Percentiles rank a stretch among this genome's conserved stretches.
These are phyloP conservation scores for Sphagnum tenellum DNA, from an alignment of 225 moss, liverwort and hornwort species.

Conservation along the genomic window DNA sequence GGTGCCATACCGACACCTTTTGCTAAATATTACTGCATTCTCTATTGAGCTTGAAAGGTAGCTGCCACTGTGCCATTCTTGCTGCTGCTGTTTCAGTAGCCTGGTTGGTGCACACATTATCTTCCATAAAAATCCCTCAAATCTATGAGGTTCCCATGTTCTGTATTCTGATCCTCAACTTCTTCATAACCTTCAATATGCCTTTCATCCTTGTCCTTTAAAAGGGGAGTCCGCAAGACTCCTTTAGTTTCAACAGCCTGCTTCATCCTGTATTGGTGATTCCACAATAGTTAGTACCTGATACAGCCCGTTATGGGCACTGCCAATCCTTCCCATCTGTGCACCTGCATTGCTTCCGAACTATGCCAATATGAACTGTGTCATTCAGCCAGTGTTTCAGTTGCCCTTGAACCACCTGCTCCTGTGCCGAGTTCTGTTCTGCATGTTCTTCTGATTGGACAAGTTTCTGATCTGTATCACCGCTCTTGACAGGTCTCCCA, in stretches of 20 bases:
- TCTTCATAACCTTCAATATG: too few relatives aligned
- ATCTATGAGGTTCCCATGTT: too few relatives aligned
- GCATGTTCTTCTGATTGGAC: slow-evolving; percentile 18
- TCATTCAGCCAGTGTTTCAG: slow-evolving; percentile 42
- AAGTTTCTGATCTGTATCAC: slow-evolving; percentile 1
- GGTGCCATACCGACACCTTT: too few relatives aligned
- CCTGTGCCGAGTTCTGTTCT: slow-evolving; percentile 12
- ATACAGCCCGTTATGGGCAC: slow-evolving; percentile 41
- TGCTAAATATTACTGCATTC: too few relatives aligned
- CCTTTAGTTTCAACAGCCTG: slow-evolving; percentile 14
- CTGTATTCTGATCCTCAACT: too few relatives aligned
- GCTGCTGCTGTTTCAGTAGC: too few relatives aligned
- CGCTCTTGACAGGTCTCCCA: neutral
- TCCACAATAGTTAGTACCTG: slow-evolving; percentile 46
- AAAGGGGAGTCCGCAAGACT: neutral
- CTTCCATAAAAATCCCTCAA: too few relatives aligned
- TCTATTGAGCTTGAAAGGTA: too few relatives aligned
- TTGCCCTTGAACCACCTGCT: slow-evolving; percentile 25
- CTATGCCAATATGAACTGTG: slow-evolving; percentile 33
- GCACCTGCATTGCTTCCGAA: slow-evolving; percentile 52
- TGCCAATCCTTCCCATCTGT: slow-evolving; percentile 64
- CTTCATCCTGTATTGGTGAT: slow-evolving; percentile 55
- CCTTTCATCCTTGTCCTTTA: too few relatives aligned
- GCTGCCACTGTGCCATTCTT: too few relatives aligned
- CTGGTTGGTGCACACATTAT: too few relatives aligned